Evolutionary conservation across 345 rosid species (phyloP).

Genomic region (Moricandia arvensis): DNA sequence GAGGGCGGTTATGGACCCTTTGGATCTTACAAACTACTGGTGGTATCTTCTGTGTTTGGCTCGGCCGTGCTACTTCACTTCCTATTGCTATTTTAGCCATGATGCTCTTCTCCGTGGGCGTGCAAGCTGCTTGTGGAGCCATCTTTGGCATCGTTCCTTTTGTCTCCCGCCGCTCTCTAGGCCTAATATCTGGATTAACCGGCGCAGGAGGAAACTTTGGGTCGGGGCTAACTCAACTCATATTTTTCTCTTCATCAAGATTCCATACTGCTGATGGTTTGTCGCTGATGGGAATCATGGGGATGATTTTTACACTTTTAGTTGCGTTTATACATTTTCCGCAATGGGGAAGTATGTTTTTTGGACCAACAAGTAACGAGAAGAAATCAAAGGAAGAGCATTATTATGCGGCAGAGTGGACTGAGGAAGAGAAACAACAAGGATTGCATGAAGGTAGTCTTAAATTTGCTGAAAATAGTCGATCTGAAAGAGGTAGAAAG

Average conservation of each 20-base stretch:
- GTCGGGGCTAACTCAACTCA: constrained; percentile 67
- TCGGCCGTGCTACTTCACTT: constrained; percentile 67
- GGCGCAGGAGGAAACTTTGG: constrained; percentile 87
- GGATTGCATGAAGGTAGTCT: constrained; percentile 65
- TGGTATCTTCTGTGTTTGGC: constrained; percentile 72
- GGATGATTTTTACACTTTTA: constrained; percentile 56
- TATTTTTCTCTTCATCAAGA: constrained; percentile 59
- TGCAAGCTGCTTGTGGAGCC: constrained; percentile 89
- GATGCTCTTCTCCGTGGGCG: constrained; percentile 75
- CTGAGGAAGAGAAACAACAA: constrained; percentile 61
- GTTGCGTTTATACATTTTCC: constrained; percentile 69
- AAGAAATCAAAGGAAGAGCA: constrained; percentile 55
- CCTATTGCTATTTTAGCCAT: constrained; percentile 66
- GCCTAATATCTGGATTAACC: constrained; percentile 66
- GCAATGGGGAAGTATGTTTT: constrained; percentile 83
- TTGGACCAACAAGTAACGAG: constrained; percentile 46
- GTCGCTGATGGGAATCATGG: constrained; percentile 72
- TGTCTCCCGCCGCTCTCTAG: constrained; percentile 71
- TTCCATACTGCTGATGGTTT: constrained; percentile 56
- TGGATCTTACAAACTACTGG: constrained; percentile 82
- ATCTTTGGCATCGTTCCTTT: constrained; percentile 76
- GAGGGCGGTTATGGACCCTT: constrained; percentile 71
- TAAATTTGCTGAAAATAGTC: constrained; percentile 67
- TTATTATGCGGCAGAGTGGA: constrained; percentile 62
- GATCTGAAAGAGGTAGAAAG: constrained; percentile 70